Conservation (phyloP, 495 filamentous ascomycete species). For the Podospora appendiculata region DNA sequence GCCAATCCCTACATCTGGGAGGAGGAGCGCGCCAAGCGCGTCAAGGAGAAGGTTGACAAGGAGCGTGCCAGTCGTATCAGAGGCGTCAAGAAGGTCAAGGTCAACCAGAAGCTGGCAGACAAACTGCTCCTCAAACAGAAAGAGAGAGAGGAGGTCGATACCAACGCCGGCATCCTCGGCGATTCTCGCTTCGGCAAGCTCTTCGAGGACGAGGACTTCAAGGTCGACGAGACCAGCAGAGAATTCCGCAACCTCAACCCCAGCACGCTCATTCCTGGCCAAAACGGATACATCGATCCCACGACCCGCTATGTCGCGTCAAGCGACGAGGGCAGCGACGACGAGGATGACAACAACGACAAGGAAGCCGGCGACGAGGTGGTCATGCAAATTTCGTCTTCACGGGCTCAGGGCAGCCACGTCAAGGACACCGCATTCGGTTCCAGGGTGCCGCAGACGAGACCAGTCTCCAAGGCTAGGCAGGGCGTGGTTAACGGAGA, state of each 20-base stretch:
- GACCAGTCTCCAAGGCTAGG: conserved; percentile 37
- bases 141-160: conserved; percentile 62
- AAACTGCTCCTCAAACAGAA: conserved; percentile 73
- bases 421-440: conserved; percentile 61
- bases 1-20: conserved; percentile 88
- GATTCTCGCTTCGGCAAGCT: conserved; percentile 81
- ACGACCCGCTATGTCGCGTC: neutral
- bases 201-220: conserved; percentile 90
- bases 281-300: conserved; percentile 5
- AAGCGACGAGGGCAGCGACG: conserved; percentile 12
- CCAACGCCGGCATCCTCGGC: conserved; percentile 54
- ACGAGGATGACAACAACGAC: conserved; percentile 25
- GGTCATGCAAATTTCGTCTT: conserved; percentile 64
- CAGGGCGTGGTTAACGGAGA: conserved; percentile 66
- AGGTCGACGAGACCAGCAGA: conserved; percentile 77
- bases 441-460: conserved; percentile 46
- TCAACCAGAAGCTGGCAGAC: conserved; percentile 81
- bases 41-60: conserved; percentile 90
- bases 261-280: conserved; percentile 46
- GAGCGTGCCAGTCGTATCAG: conserved; percentile 87
- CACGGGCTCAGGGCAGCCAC: conserved; percentile 49
- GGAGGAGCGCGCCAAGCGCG: conserved; percentile 74
- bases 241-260: conserved; percentile 88
- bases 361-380: conserved; percentile 35
- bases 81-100: conserved; percentile 84